Evolutionary conservation across 306 rosid species (phyloP).

Genomic region (Quercus ilex): DNA sequence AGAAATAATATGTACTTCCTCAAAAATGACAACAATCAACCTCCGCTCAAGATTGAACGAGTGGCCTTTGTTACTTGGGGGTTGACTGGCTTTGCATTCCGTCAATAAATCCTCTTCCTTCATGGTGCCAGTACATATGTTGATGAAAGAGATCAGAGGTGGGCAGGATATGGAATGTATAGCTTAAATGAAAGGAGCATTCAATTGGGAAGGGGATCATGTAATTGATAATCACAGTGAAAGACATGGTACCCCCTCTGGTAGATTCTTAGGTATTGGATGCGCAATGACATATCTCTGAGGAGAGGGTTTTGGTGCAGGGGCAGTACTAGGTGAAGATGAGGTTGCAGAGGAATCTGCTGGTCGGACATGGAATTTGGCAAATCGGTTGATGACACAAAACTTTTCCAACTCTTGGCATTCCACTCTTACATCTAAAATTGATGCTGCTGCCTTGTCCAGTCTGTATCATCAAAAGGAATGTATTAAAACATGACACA

Average conservation of each 20-base stretch:
- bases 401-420: conserved; percentile 56
- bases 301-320: conserved; percentile 20
- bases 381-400: conserved; percentile 56
- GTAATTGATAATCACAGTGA: conserved; percentile 38
- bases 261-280: conserved; percentile 45
- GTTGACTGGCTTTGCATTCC: conserved; percentile 23
- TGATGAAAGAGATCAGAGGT: conserved; percentile 22
- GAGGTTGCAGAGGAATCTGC: conserved; percentile 33
- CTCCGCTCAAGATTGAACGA: conserved; percentile 34
- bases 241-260: conserved; percentile 51
- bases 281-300: conserved; percentile 47
- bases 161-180: conserved; percentile 19
- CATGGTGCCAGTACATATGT: conserved; percentile 20
- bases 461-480: conserved; percentile 38
- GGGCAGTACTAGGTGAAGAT: conserved; percentile 29
- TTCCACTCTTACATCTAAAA: conserved; percentile 42
- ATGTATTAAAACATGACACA: background rate
- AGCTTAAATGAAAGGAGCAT: conserved; percentile 21
- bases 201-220: conserved; percentile 14
- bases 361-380: conserved; percentile 50
- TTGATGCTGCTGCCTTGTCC: conserved; percentile 37
- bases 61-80: conserved; percentile 28
- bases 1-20: conserved; percentile 42
- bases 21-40: conserved; percentile 48
- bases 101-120: conserved; percentile 24